Evolutionary conservation across 306 rosid genomes (phyloP), one percentile per base, ranked within the genome.

Genomic region (Lathyrus aphaca): DNA sequence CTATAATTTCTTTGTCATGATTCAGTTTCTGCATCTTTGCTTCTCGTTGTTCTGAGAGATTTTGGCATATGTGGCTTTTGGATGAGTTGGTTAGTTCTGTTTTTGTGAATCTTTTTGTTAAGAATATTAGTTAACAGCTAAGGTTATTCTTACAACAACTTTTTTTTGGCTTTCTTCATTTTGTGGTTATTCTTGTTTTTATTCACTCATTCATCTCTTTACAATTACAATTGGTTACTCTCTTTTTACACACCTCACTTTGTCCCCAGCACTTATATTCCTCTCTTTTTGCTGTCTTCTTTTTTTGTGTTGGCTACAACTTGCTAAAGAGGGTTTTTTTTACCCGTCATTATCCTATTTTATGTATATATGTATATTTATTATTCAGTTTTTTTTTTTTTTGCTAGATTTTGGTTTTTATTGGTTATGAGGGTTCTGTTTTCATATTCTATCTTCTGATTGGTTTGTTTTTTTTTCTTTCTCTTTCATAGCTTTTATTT

Each of bases 401-500:
- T 32, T 6, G 50, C 60, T 76, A 61, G 71, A 70, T 53, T 84
- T 77, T 54, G 60, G 42, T 68, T 80, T 53, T 74, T 64, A 84
- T 83, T 84, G 80, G 83, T 32, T 71, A 61, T 39, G 81, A 68
- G 60, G 83, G 66, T 82, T 74, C 69, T 74, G 80, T 62, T 39
- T 50, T 48, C 37, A 35, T 76, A 74, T 75, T 55, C 82, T 69
- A 45, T 79, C 40, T 32, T 72, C 71, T 80, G 85, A 80, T 80
- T 84, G 82, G 81, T 42, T 64, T 79, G 39, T 64, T 79, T 11
- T 60, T 13, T 15, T 61, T 19, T 62, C n/a, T 77, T 78, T 78
- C 61, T 66, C 65, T 87, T 71, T 74, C 62, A 15, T 67, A 82
- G 85, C 90, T 81, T 90, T 77, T 78, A 57, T 72, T 66, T 76